A percentile compares a stretch with the other conserved stretches of the same genome.
These are phyloP conservation scores for Scutellaria minor DNA, from an alignment of 257 asterid species.

Conservation along the genomic window DNA sequence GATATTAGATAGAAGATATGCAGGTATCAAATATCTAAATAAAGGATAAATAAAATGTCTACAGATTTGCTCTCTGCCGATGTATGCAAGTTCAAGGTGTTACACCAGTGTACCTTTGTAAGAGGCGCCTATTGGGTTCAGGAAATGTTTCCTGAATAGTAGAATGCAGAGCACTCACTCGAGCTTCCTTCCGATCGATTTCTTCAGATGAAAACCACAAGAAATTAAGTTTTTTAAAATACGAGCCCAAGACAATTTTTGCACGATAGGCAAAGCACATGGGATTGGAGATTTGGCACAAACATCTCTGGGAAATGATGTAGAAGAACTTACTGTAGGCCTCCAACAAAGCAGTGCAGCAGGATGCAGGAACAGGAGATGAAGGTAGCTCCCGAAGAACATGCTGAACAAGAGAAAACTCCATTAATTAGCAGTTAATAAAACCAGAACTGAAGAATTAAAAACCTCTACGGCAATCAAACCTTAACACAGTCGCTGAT, in stretches of 20 bases:
- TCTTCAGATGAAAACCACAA: constrained; percentile 50
- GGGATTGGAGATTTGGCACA: constrained; percentile 28
- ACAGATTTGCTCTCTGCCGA: background rate
- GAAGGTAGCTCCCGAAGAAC: constrained; percentile 97
- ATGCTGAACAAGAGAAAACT: constrained; percentile 59
- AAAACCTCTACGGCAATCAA: constrained; percentile 33
- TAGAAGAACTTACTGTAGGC: constrained; percentile 68
- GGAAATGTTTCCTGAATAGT: constrained; percentile 92
- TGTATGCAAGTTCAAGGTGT: constrained; percentile 28
- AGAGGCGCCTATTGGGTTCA: constrained; percentile 85
- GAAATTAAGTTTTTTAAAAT: constrained; percentile 32
- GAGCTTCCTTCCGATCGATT: constrained; percentile 79
- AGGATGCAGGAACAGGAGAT: constrained; percentile 97
- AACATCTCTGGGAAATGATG: constrained; percentile 18
- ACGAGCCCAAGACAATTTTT: background rate
- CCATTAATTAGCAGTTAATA: constrained; percentile 34
- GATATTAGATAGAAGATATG: constrained; percentile 18
- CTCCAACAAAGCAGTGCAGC: constrained; percentile 93
- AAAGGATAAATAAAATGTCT: background rate
- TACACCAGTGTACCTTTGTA: constrained; percentile 71
- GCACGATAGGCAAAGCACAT: constrained; percentile 25
- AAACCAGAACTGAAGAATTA: constrained; percentile 22
- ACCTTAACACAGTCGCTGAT: constrained; percentile 94
- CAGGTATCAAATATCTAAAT: constrained; percentile 6
- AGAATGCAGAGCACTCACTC: constrained; percentile 76